These are phyloP conservation scores for Marchantia paleacea DNA, from an alignment of 225 moss, liverwort and hornwort species.

Conservation along the genomic window DNA sequence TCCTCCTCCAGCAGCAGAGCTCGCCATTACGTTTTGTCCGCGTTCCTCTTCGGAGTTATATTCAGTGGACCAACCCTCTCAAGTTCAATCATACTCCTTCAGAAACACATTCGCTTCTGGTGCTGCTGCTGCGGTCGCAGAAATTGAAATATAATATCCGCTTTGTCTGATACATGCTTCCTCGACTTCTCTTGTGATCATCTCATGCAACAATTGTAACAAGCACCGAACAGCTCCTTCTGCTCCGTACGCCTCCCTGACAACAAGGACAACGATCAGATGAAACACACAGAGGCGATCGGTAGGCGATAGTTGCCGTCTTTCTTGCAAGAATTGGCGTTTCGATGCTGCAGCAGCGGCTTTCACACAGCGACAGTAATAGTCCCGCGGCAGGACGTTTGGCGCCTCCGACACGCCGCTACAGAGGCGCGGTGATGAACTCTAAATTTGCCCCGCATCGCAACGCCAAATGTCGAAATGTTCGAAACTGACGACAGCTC, in stretches of 20 bases:
- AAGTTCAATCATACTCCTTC: neutral
- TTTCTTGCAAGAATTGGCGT: neutral
- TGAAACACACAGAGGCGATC: neutral
- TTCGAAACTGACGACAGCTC: neutral
- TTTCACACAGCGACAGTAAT: neutral
- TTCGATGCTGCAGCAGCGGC: neutral
- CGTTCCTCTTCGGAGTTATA: neutral
- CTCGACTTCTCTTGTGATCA: neutral
- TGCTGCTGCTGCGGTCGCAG: neutral
- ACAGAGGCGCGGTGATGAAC: neutral
- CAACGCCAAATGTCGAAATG: neutral
- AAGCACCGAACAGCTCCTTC: too few relatives aligned
- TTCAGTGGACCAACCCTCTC: neutral
- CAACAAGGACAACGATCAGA: neutral
- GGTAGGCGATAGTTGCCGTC: neutral
- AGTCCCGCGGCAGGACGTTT: neutral
- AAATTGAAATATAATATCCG: neutral
- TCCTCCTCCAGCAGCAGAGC: conserved; percentile 8
- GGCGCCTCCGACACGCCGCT: neutral
- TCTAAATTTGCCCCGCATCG: conserved; percentile 1
- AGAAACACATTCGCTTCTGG: neutral
- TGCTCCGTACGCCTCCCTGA: neutral
- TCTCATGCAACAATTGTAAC: neutral
- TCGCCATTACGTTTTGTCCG: conserved; percentile 4
- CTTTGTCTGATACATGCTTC: neutral